Conservation (phyloP, 257 asterid genomes). For the Ilex aquifolium region DNA sequence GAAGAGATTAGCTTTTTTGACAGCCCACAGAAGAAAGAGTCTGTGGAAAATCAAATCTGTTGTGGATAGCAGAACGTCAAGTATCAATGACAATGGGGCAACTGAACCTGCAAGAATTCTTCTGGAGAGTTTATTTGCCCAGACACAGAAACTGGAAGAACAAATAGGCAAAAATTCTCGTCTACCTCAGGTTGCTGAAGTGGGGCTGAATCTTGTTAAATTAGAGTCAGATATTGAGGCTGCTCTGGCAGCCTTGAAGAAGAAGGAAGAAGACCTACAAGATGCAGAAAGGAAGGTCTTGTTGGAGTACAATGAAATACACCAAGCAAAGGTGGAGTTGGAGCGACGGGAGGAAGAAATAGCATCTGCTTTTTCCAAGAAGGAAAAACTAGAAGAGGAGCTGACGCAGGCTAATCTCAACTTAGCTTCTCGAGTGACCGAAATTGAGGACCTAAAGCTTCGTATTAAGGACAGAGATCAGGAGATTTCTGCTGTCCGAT, state of each 20-base stretch:
- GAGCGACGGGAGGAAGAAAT: conserved; percentile 48
- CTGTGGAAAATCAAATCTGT: conserved; percentile 46
- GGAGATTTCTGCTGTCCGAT: conserved; percentile 44
- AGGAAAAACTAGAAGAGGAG: conserved; percentile 67
- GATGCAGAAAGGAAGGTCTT: conserved; percentile 58
- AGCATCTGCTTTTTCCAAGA: conserved; percentile 41
- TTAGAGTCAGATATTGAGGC: conserved; percentile 67
- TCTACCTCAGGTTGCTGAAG: conserved; percentile 44
- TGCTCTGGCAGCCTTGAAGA: conserved; percentile 58
- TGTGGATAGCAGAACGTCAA: conserved; percentile 41
- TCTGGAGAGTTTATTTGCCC: conserved; percentile 69
- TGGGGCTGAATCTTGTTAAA: conserved; percentile 41
- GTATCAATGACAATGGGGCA: conserved; percentile 55
- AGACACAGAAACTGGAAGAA: conserved; percentile 81
- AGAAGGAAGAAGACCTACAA: conserved; percentile 75
- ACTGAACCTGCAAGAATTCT: conserved; percentile 65
- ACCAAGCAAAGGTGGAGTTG: conserved; percentile 49
- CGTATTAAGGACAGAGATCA: conserved; percentile 47
- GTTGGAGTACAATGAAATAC: conserved; percentile 43
- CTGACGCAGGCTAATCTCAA: conserved; percentile 43
- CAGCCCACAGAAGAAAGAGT: conserved; percentile 22
- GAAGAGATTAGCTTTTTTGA: conserved; percentile 27
- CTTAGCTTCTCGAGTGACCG: conserved; percentile 60
- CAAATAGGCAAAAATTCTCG: conserved; percentile 57
- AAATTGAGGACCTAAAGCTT: conserved; percentile 56